Evolutionary conservation across 1,284 basidiomycete genomes (phyloP), one percentile per base, ranked within the genome.

Genomic region (Ceratobasidium sp.): DNA sequence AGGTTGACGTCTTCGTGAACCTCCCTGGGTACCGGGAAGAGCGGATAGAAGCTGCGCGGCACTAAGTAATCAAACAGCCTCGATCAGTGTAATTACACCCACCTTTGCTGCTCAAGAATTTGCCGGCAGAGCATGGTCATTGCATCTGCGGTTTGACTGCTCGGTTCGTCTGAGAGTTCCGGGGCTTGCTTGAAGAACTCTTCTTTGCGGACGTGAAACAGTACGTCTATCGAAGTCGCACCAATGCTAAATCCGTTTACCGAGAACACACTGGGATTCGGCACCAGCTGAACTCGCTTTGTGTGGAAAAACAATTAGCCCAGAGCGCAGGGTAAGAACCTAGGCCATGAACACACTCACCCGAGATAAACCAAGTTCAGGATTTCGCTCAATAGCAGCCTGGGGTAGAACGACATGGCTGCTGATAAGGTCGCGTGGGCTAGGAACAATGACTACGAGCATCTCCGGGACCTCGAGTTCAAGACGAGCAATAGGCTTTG

Each of bases 351-450:
- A 64, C 9, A 26, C 13, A 73, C 81, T 58, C 43, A 83, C 83
- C 78, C 83, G 84, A 16, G 81, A 79, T 23, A 85, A 72, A 2
- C 80, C 81, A 3, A 85, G 76, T 5, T 79, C 77, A 30, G 66
- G 66, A 52, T 46, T 4, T 72, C 77, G 55, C 47, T 72, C 69
- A n/a, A 73, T 59, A 80, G 32, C 89, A 32, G 88, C 86, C 80
- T 99, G 98, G 0, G 98, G 98, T 80, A 90, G 98, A 14, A 94
- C 94, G 0, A 88, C 87, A 79, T 98, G 95, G 57, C 86, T 82
- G 77, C 88, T 92, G 74, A 95, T 82, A 18, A 97, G 80, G 79
- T 99, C 97, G 43, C 90, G 85, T 11, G 94, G 85, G 75, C 91
- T 93, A 1, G 98, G 96, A 0, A 98, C 83, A 47, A 99, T 79